Percentiles rank a stretch among this genome's conserved stretches.
phyloP scores from a whole-genome alignment of 2,329 filamentous ascomycete genomes.

The Knufia petricola region DNA sequence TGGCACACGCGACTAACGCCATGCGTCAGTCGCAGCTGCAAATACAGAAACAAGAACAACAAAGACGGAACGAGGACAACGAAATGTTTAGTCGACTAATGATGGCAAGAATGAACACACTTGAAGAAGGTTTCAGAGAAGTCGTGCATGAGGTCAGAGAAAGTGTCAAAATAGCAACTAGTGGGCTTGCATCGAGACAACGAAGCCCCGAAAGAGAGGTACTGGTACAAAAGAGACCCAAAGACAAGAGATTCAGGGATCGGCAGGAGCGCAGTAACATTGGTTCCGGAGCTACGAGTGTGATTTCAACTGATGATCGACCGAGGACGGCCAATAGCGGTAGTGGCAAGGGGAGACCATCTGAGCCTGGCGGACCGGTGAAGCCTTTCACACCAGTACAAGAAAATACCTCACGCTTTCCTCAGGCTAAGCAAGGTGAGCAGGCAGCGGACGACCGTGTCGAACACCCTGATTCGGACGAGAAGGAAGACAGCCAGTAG shows the following conservation, averaged over 20 bases:
- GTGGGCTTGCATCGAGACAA: constrained; percentile 4
- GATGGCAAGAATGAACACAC: constrained; percentile 79
- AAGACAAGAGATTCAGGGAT: constrained; percentile 13
- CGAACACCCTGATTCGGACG: background rate
- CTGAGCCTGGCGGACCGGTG: background rate
- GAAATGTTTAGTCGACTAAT: constrained; percentile 71
- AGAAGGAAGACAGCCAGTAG: background rate
- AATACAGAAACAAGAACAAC: constrained; percentile 29
- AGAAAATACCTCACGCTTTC: background rate
- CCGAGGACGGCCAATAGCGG: constrained; percentile 9
- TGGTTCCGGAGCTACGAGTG: background rate
- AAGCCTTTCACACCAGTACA: background rate
- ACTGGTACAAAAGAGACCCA: constrained; percentile 23
- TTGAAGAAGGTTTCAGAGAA: constrained; percentile 84
- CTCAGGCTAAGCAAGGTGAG: too few relatives aligned
- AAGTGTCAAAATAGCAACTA: constrained; percentile 30
- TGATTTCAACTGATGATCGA: constrained; percentile 6
- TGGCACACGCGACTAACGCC: constrained; percentile 61
- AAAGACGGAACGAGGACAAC: constrained; percentile 33
- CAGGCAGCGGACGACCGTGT: background rate
- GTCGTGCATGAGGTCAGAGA: constrained; percentile 73
- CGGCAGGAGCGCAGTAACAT: constrained; percentile 1
- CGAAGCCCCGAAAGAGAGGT: constrained; percentile 22
- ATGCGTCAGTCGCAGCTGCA: constrained; percentile 38
- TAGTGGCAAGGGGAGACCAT: too few relatives aligned